Evolutionary conservation across 1,139 yeast species (phyloP), one percentile per base, ranked within the genome.

Genomic region (Kazachstania sp.): DNA sequence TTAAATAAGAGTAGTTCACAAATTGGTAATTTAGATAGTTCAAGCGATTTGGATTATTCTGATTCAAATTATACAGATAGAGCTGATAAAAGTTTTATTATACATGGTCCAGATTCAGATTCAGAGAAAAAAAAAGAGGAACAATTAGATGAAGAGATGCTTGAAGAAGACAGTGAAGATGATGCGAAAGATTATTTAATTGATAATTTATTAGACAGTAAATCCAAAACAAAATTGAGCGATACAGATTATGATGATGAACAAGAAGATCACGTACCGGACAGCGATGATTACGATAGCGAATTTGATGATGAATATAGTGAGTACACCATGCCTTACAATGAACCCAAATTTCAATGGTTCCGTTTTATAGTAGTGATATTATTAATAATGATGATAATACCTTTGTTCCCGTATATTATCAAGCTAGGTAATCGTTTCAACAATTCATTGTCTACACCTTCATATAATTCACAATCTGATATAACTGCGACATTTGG

Each of bases 21-120:
- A 44, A 45, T 43, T 8, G 51, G 45, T 11, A 48, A 48, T 16
- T 40, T 44, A 12, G 43, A 48, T 23, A 43, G 23, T 7, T 19
- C 39, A n/a, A 44, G 30, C 4, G 43, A 40, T 32, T 15, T 20
- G 9, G 43, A 40, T 32, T 40, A 40, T 15, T 13, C 29, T 13
- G 49, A 35, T 1, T 46, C 35, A 18, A 48, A 45, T 19, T 50
- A 50, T 37, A 45, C 48, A 2, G 50, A 50, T 31, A 53, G 47
- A 18, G 56, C 55, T 11, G 54, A 54, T 40, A 46, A 46, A 39
- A 52, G 52, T 20, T 54, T 52, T 34, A 45, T 48, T 28, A n/a
- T 36, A 7, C 20, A 20, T n/a, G n/a, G n/a, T n/a, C n/a, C n/a
- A 26, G 52, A 45, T 19, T 47, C 48, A 12, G 28, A 41, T 9